Evolutionary conservation across 1,284 basidiomycete genomes (phyloP).

Genomic region (Coriolopsis trogii): DNA sequence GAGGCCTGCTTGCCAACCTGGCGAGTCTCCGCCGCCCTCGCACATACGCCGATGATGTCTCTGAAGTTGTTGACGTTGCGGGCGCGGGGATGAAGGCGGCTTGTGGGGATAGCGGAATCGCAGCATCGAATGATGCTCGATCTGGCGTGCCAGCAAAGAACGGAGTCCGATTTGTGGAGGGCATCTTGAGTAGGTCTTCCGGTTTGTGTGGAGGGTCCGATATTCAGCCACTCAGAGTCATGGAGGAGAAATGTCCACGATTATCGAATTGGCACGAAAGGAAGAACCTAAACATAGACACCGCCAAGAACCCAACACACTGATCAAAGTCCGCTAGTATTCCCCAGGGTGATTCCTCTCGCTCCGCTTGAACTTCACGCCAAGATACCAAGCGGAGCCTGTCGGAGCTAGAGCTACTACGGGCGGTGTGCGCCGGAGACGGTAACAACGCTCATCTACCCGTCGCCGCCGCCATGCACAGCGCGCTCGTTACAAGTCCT

Average conservation of each 20-base stretch:
- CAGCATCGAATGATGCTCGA: constrained; percentile 15
- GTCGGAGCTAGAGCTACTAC: constrained; percentile 6
- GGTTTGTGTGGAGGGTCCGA: too few species aligned
- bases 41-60: not conserved
- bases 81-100: constrained; percentile 20
- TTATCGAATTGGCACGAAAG: too few species aligned
- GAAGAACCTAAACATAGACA: too few species aligned
- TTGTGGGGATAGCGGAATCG: constrained; percentile 10
- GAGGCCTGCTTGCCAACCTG: not conserved
- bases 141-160: constrained; percentile 23
- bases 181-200: too few species aligned
- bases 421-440: constrained; percentile 1
- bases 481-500: constrained; percentile 13
- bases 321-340: too few species aligned
- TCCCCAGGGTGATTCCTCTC: too few species aligned
- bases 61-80: not conserved
- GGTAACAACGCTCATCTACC: constrained; percentile 13
- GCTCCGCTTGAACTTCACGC: too few species aligned
- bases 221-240: too few species aligned
- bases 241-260: too few species aligned
- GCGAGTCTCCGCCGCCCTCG: not conserved
- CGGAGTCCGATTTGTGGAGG: constrained; percentile 17
- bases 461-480: constrained; percentile 23
- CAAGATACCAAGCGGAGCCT: not conserved
- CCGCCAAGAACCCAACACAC: too few species aligned